Percentiles rank a stretch among this genome's conserved stretches.
Conservation (phyloP, 2,329 filamentous ascomycete genomes). For the Fragosphaeria purpurea region DNA sequence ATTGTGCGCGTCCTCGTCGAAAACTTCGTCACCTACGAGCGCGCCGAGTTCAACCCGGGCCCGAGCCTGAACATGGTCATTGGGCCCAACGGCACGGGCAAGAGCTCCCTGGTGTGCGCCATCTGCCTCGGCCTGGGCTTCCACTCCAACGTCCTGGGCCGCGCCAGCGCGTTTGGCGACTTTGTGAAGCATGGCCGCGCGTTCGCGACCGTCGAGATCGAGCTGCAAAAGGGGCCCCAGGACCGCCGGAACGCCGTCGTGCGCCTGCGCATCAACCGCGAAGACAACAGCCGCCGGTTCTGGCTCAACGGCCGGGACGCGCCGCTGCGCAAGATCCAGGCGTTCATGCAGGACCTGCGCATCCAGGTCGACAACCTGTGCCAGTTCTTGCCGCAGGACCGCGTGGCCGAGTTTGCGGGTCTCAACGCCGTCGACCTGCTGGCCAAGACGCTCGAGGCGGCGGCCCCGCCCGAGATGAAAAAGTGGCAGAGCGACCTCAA, state of each 20-base stretch:
- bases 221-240: conserved; percentile 56
- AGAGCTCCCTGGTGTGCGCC: conserved; percentile 93
- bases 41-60: conserved; percentile 81
- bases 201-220: conserved; percentile 78
- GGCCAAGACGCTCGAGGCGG: conserved; percentile 77
- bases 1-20: conserved; percentile 78
- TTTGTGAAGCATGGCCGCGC: conserved; percentile 85
- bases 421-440: conserved; percentile 74
- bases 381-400: conserved; percentile 92
- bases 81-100: conserved; percentile 95
- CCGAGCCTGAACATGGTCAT: conserved; percentile 98
- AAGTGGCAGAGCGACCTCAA: conserved; percentile 69
- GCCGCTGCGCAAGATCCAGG: conserved; percentile 54
- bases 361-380: conserved; percentile 98
- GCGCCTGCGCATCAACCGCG: conserved; percentile 64
- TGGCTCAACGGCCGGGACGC: conserved; percentile 59
- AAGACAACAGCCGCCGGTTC: conserved; percentile 75
- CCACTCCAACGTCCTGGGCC: conserved; percentile 69
- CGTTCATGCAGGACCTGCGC: conserved; percentile 59
- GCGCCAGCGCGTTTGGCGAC: conserved; percentile 74
- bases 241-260: conserved; percentile 61
- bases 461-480: conserved; percentile 71
- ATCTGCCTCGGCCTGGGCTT: conserved; percentile 90
- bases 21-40: conserved; percentile 92
- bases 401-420: conserved; percentile 85